A percentile compares a stretch with the other conserved stretches of the same genome.
Evolutionary conservation across 306 rosid genomes (phyloP).

Genomic region (Luffa acutangula): DNA sequence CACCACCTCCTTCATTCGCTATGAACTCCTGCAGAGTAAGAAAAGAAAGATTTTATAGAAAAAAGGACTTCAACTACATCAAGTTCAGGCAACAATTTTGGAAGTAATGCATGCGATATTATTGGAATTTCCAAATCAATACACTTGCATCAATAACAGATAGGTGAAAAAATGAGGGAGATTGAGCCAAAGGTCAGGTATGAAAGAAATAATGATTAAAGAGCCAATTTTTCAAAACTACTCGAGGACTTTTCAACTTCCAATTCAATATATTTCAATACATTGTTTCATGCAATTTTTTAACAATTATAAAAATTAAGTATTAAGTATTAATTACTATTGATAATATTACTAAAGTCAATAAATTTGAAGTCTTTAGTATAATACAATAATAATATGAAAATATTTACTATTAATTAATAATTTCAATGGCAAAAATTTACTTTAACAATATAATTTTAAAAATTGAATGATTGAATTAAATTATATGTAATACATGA

Average conservation of each 20-base stretch:
- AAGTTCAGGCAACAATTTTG: not conserved
- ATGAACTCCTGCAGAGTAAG: constrained; percentile 61
- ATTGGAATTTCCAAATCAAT: not conserved
- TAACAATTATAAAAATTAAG: not conserved
- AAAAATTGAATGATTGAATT: not conserved
- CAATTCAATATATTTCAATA: not conserved
- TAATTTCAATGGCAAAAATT: not conserved
- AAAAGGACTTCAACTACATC: not conserved
- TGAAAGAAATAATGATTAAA: not conserved
- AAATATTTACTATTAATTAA: not conserved
- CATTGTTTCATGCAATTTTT: not conserved
- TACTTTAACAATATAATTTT: not conserved
- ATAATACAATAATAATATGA: not conserved
- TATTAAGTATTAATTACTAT: not conserved
- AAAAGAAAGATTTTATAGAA: not conserved
- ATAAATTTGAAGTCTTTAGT: not conserved
- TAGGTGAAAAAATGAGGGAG: not conserved
- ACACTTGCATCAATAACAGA: not conserved
- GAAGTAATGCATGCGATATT: not conserved
- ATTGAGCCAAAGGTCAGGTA: not conserved
- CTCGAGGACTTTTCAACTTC: not conserved
- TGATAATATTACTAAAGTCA: not conserved
- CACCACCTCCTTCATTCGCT: constrained; percentile 81
- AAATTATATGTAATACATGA: not conserved
- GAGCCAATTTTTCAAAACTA: not conserved